Evolutionary conservation across 345 rosid genomes (phyloP), one percentile per base, ranked within the genome.

Genomic region (Corchorus olitorius): DNA sequence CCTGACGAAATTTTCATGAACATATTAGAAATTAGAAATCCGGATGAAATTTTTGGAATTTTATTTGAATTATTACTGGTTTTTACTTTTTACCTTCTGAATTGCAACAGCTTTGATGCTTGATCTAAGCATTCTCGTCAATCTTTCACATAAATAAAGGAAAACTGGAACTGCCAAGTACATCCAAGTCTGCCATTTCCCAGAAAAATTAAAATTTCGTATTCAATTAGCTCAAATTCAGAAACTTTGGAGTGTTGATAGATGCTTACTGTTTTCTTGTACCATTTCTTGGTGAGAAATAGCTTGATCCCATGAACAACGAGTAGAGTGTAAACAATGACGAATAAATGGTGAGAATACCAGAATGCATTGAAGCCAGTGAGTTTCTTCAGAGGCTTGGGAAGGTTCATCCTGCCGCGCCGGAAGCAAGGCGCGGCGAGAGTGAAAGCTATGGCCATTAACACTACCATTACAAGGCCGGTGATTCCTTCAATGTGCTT

Each of bases 361-460:
- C 97, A 91, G 66, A 93, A 93, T 74, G 96, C 95, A 77, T 93
- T 93, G 82, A 89, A 93, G 58, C 97, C 92, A 3, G 97, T 89
- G 55, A 93, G 89, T 69, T 87, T 90, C 87, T 84, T 86, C 64
- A 93, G 80, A 46, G 87, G 85, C 12, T 83, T 84, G 5, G 95
- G 95, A 76, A 92, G 79, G 19, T 84, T 86, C 41, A 86, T 84
- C 77, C 68, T 85, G 67, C 84, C 86, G 45, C 93, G 83, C 77
- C 97, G 81, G 68, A 93, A 93, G 89, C 95, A 88, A 58, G 97
- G 89, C 1, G 90, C 65, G 17, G 97, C 97, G 39, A 93, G 54
- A 1, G 97, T 93, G 77, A 89, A 91, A 20, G 97, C 90, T 76
- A 91, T 87, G 1, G 95, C 89, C 97, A 93, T 93, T 66, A 91